These are phyloP conservation scores for Dryas alaskensis DNA, from an alignment of 306 rosid species.

Conservation along the genomic window DNA sequence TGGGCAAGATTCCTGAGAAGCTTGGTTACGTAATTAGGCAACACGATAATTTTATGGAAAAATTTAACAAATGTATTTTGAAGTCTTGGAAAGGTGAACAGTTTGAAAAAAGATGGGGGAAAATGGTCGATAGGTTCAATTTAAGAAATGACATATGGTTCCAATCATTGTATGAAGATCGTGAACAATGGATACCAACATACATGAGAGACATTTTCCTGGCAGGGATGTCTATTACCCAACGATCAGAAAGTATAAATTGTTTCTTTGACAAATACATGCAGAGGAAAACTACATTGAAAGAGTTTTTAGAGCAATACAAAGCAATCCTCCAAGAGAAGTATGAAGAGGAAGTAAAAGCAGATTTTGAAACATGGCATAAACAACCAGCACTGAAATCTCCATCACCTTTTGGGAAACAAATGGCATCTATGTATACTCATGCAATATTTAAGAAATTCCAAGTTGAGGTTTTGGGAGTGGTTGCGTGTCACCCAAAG, in stretches of 20 bases:
- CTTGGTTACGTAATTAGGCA: slow-evolving; percentile 35
- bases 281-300: slow-evolving; percentile 41
- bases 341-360: slow-evolving; percentile 46
- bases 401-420: slow-evolving; percentile 54
- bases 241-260: slow-evolving; percentile 36
- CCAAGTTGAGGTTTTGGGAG: slow-evolving; percentile 56
- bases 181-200: slow-evolving; percentile 38
- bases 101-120: slow-evolving; percentile 45
- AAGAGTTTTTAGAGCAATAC: slow-evolving; percentile 40
- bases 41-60: slow-evolving; percentile 35
- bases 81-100: slow-evolving; percentile 46
- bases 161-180: slow-evolving; percentile 39
- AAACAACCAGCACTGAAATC: slow-evolving; percentile 43
- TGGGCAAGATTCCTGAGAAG: slow-evolving; percentile 44
- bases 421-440: slow-evolving; percentile 38
- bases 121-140: slow-evolving; percentile 36
- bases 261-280: slow-evolving; percentile 42
- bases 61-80: slow-evolving; percentile 41
- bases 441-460: slow-evolving; percentile 42
- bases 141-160: slow-evolving; percentile 37
- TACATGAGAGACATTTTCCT: slow-evolving; percentile 34
- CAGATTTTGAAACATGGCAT: slow-evolving; percentile 47
- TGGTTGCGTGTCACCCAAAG: slow-evolving; percentile 53
- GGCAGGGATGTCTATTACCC: slow-evolving; percentile 42
- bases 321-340: slow-evolving; percentile 29